These are phyloP conservation scores for Schrenkiella parvula DNA, from an alignment of 345 rosid species.

Conservation along the genomic window DNA sequence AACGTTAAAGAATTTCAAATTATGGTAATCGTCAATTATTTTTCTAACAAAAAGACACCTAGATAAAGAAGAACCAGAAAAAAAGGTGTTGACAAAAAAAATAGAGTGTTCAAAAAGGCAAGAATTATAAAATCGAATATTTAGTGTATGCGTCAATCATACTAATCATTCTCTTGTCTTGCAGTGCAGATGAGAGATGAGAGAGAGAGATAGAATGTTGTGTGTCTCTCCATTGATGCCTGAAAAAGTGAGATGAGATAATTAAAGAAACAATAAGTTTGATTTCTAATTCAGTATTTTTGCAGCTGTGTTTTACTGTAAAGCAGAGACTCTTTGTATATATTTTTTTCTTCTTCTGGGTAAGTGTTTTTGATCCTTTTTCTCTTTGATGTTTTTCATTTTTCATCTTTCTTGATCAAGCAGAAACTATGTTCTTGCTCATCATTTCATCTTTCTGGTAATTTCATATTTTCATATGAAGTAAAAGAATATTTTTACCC, in stretches of 20 bases:
- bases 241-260: background rate
- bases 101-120: background rate
- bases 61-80: background rate
- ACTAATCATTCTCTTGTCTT: slow-evolving; percentile 26
- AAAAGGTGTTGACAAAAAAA: background rate
- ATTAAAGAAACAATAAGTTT: background rate
- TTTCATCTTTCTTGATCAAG: no score
- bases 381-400: background rate
- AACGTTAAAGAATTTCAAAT: background rate
- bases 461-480: no score
- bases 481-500: no score
- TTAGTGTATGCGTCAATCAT: slow-evolving; percentile 17
- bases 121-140: slow-evolving; percentile 1
- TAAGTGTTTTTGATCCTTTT: slow-evolving; percentile 15
- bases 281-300: background rate
- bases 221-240: slow-evolving; percentile 19
- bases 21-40: background rate
- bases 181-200: slow-evolving; percentile 3
- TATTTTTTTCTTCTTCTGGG: background rate
- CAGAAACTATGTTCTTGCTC: no score
- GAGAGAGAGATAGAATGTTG: slow-evolving; percentile 7
- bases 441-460: no score
- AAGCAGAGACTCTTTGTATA: background rate
- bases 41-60: background rate
- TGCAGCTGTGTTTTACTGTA: background rate